Percentiles rank a stretch among this genome's conserved stretches.
Conservation (phyloP, 1,284 basidiomycete species). For the Pseudozyma hubeiensis region DNA sequence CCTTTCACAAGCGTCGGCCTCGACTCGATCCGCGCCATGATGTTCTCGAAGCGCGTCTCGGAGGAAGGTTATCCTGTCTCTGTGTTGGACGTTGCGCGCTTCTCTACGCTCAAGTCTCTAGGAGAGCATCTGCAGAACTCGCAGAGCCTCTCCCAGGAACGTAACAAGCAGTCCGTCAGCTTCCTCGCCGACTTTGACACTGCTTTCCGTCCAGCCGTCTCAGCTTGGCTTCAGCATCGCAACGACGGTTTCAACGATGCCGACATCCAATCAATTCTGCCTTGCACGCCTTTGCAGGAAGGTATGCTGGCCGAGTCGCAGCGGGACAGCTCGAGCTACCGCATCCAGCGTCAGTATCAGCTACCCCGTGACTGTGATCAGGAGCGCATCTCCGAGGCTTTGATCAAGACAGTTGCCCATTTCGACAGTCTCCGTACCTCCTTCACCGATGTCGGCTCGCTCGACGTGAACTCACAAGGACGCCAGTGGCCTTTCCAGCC, state of each 20-base stretch:
- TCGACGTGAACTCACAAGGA: constrained; percentile 6
- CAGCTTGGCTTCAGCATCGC: constrained; percentile 16
- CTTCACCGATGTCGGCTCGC: constrained; percentile 47
- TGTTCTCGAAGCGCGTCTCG: constrained; percentile 56
- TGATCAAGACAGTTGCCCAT: constrained; percentile 26
- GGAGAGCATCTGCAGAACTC: constrained; percentile 47
- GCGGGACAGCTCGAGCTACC: constrained; percentile 51
- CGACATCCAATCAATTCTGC: constrained; percentile 42
- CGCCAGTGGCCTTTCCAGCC: constrained; percentile 41
- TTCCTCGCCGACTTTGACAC: constrained; percentile 38
- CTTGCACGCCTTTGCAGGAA: constrained; percentile 59
- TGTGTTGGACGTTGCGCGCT: constrained; percentile 65
- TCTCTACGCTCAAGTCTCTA: constrained; percentile 56
- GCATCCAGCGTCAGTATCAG: constrained; percentile 60
- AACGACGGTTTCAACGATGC: not conserved
- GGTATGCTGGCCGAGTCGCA: constrained; percentile 65
- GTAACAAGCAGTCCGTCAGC: constrained; percentile 13
- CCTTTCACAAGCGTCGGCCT: constrained; percentile 64
- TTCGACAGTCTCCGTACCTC: constrained; percentile 59
- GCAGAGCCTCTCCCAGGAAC: constrained; percentile 19
- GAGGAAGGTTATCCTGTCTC: constrained; percentile 56
- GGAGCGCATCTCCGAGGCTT: constrained; percentile 28
- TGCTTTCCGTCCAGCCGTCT: constrained; percentile 26
- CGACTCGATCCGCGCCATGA: constrained; percentile 67
- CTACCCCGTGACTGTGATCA: constrained; percentile 44